A percentile compares a stretch with the other conserved stretches of the same genome.
Evolutionary conservation across 164 flowering plant genomes (phyloP).

Genomic region (Piper longum): DNA sequence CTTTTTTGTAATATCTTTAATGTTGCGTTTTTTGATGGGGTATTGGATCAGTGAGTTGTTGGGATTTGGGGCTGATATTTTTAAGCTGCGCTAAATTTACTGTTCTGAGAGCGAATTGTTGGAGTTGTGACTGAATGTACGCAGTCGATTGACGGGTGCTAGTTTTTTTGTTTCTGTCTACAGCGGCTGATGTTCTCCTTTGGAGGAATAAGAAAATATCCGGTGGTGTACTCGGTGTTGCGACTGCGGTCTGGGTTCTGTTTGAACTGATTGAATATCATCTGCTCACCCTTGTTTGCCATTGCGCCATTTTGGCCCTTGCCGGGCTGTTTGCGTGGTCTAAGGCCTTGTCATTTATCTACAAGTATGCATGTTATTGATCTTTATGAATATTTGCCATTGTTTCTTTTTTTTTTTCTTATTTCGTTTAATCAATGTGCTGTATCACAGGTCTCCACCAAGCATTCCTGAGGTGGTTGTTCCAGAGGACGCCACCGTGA

Average conservation of each 20-base stretch:
- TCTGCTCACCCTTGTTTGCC: conserved; percentile 69
- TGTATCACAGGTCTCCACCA: conserved; percentile 44
- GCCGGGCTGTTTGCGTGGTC: conserved; percentile 71
- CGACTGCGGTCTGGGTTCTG: conserved; percentile 64
- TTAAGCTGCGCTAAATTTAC: neutral
- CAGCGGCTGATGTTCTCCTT: conserved; percentile 80
- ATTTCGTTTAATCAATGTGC: neutral
- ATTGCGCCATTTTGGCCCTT: conserved; percentile 41
- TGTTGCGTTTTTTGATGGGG: neutral
- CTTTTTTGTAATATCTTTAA: neutral
- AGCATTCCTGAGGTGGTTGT: conserved; percentile 45
- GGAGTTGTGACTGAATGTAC: too few relatives aligned
- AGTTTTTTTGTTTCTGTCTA: neutral
- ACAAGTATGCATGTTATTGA: conserved; percentile 37
- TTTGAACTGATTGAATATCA: conserved; percentile 81
- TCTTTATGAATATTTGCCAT: neutral
- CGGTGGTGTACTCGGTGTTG: conserved; percentile 54
- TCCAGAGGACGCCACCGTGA: conserved; percentile 37
- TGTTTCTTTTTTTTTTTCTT: neutral
- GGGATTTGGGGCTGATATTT: neutral
- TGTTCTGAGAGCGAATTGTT: neutral
- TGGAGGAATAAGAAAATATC: conserved; percentile 96
- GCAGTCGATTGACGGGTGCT: too few relatives aligned
- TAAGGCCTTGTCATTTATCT: conserved; percentile 51
- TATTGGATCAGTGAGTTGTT: neutral